Evolutionary conservation across 2,329 filamentous ascomycete species (phyloP).

Genomic region (Ophiostoma fasciatum): DNA sequence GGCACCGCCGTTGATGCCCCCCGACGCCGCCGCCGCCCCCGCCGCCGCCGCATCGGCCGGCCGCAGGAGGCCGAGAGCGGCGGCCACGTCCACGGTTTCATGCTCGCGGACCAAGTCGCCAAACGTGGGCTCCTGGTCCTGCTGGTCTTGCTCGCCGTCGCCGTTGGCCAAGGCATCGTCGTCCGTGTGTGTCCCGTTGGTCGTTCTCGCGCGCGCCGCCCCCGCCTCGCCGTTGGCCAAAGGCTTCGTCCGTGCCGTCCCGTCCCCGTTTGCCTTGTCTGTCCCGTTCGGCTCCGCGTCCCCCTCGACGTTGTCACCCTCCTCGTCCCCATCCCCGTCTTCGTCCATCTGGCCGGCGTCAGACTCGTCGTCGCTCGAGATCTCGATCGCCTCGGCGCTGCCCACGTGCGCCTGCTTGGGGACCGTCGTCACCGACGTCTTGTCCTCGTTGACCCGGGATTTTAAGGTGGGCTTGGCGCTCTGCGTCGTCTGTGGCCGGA

Average conservation of each 20-base stretch:
- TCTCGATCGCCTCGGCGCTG: conserved; percentile 33
- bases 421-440: conserved; percentile 32
- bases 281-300: neutral
- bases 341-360: conserved; percentile 13
- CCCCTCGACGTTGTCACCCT: neutral
- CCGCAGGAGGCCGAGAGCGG: conserved; percentile 31
- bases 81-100: conserved; percentile 62
- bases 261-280: conserved; percentile 2
- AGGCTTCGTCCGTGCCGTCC: neutral
- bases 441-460: conserved; percentile 42
- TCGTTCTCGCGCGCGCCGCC: too few relatives aligned
- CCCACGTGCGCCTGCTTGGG: conserved; percentile 16
- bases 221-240: neutral
- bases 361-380: conserved; percentile 35
- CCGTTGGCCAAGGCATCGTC: neutral
- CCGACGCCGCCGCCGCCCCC: neutral
- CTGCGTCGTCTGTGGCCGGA: conserved; percentile 37
- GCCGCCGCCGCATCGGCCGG: neutral
- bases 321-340: conserved; percentile 4
- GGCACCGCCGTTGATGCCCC: neutral
- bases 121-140: conserved; percentile 44
- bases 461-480: conserved; percentile 36
- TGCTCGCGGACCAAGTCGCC: conserved; percentile 68
- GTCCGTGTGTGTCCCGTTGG: neutral
- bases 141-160: conserved; percentile 12